Conservation (phyloP, 352 stramenopile genomes). For the Pythium rhizo-oryzae region DNA sequence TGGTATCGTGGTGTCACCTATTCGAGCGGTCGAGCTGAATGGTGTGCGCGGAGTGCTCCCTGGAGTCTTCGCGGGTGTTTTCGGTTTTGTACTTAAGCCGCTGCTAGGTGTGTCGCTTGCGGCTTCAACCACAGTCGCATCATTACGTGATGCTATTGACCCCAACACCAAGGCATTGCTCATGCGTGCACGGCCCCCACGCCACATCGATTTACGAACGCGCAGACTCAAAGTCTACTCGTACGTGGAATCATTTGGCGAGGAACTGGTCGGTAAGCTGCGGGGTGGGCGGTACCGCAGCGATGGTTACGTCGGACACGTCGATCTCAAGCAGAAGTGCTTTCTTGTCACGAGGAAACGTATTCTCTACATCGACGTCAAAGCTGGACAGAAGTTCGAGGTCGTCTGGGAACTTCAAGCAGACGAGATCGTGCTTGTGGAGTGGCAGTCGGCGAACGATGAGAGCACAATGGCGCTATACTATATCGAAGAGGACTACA, state of each 20-base stretch:
- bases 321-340: constrained; percentile 84
- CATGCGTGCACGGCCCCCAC: constrained; percentile 73
- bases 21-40: constrained; percentile 82
- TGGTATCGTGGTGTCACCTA: constrained; percentile 81
- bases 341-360: constrained; percentile 85
- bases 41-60: constrained; percentile 76
- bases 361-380: constrained; percentile 78
- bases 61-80: constrained; percentile 73
- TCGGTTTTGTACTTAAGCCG: constrained; percentile 84
- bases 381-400: constrained; percentile 68
- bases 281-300: constrained; percentile 71
- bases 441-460: constrained; percentile 42
- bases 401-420: constrained; percentile 80
- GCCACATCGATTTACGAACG: constrained; percentile 82
- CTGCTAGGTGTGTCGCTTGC: constrained; percentile 77
- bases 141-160: constrained; percentile 77
- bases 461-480: constrained; percentile 49
- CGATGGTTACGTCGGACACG: constrained; percentile 83
- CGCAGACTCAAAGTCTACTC: constrained; percentile 84
- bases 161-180: constrained; percentile 82
- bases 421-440: constrained; percentile 80
- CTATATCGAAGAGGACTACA: constrained; percentile 80
- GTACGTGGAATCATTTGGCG: constrained; percentile 86
- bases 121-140: constrained; percentile 69
- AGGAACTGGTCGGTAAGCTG: constrained; percentile 86